Evolutionary conservation across 1,284 basidiomycete genomes (phyloP).

Genomic region (Puccinia novopanici): DNA sequence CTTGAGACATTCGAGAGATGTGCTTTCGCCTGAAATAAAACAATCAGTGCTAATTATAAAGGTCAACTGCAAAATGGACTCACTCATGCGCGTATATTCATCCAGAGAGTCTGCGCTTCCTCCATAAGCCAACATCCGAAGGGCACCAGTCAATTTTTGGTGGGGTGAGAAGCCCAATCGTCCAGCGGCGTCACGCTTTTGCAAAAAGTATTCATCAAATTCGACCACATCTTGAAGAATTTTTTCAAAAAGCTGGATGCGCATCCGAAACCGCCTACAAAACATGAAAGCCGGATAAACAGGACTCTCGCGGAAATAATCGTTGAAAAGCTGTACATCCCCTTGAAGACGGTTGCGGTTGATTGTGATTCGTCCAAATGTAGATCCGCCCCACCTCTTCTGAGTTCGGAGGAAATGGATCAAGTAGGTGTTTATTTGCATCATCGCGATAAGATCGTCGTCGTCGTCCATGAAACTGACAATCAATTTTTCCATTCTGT

Average conservation of each 20-base stretch:
- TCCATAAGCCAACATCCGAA: background rate
- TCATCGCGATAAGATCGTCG: background rate
- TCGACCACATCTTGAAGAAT: conserved; percentile 40
- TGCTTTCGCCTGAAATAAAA: too few relatives aligned
- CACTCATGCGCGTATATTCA: background rate
- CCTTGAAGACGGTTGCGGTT: too few relatives aligned
- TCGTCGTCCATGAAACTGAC: background rate
- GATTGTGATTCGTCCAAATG: too few relatives aligned
- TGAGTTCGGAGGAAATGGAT: too few relatives aligned
- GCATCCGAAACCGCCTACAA: conserved; percentile 4
- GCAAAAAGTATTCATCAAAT: background rate
- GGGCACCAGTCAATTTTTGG: background rate
- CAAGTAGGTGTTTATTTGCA: conserved; percentile 4
- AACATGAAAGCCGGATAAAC: background rate
- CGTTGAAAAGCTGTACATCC: too few relatives aligned
- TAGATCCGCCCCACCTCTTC: too few relatives aligned
- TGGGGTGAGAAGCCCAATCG: background rate
- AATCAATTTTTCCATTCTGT: background rate
- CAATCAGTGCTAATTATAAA: too few relatives aligned
- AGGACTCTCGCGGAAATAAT: too few relatives aligned
- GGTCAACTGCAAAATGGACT: too few relatives aligned
- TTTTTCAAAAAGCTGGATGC: background rate
- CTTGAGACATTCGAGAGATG: too few relatives aligned
- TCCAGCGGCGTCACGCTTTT: too few relatives aligned
- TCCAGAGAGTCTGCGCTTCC: too few relatives aligned